Conservation (phyloP, 2,329 filamentous ascomycete genomes). For the Dothideomycetidae sp. region DNA sequence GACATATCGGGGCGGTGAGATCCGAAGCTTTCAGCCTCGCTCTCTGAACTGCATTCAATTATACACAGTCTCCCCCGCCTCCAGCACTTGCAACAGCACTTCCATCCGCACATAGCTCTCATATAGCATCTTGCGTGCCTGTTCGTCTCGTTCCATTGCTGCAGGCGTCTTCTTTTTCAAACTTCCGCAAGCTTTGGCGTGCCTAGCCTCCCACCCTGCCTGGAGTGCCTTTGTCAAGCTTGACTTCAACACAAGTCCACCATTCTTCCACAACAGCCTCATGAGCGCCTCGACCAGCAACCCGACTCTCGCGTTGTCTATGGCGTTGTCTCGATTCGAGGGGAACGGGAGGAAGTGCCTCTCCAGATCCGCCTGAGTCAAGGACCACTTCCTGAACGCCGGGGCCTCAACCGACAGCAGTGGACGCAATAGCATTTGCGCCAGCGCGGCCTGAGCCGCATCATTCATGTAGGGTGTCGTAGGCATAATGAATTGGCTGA, state of each 20-base stretch:
- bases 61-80: too few relatives aligned
- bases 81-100: constrained; percentile 2
- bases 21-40: too few relatives aligned
- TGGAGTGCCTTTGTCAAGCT: constrained; percentile 34
- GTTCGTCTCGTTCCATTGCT: constrained; percentile 22
- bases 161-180: constrained; percentile 31
- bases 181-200: constrained; percentile 30
- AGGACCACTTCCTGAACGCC: constrained; percentile 25
- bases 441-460: constrained; percentile 35
- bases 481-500: constrained; percentile 41
- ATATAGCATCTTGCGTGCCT: constrained; percentile 22
- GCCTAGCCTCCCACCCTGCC: constrained; percentile 38
- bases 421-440: constrained; percentile 37
- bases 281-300: constrained; percentile 53
- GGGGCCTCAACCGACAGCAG: constrained; percentile 33
- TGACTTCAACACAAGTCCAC: constrained; percentile 21
- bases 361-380: constrained; percentile 38
- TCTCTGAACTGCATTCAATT: neutral
- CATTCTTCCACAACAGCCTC: constrained; percentile 33
- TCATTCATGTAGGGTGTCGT: constrained; percentile 26
- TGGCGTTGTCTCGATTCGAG: constrained; percentile 44
- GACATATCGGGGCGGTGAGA: neutral
- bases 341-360: constrained; percentile 51
- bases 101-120: constrained; percentile 23
- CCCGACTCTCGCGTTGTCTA: constrained; percentile 61